Evolutionary conservation across 768 basidiomycete genomes (phyloP), one percentile per base, ranked within the genome.

Genomic region (Kwoniella mangroviensis): DNA sequence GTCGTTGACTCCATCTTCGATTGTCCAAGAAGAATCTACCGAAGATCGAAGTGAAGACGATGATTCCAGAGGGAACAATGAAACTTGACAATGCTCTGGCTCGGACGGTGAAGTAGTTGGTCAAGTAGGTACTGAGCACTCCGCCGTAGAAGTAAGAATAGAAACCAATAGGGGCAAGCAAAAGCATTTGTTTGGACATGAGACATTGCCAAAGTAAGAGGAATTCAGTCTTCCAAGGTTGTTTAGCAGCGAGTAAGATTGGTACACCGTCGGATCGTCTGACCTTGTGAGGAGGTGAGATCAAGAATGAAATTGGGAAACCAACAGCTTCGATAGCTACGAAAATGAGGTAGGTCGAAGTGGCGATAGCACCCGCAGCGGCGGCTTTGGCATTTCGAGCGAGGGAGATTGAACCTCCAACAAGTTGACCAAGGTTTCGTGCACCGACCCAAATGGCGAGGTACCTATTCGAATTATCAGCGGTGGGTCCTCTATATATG

Each of bases 111-210:
- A 75, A 75, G 52, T 63, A 68, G 51, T 40, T 58, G 34, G 71
- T 45, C 42, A 75, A 64, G 61, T 75, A 75, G 10, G 66, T 71
- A 5, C 51, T 62, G 26, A 60, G 40, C 17, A 67, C 58, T 15
- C 70, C 73, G n/a, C 73, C 70, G 49, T 63, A 71, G 59, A 74
- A 74, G 58, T 64, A 74, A 12, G 66, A 68, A 21, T 69, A 74
- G 52, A 74, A 68, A 19, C 26, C 69, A 43, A 71, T 60, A 17
- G 67, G 67, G 54, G 57, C 45, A 21, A 74, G 54, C 19, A 75
- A 28, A 4, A 72, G 56, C 58, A 75, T 70, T n/a, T 60, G 63
- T 7, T 22, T 17, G 53, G 17, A 26, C 0, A 58, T 67, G 40
- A 75, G 24, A 19, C 68, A 57, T 42, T 40, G 7, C 28, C 51